A percentile compares a stretch with the other conserved stretches of the same genome.
phyloP scores from a whole-genome alignment of 306 rosid genomes.

The Glycine soja region DNA sequence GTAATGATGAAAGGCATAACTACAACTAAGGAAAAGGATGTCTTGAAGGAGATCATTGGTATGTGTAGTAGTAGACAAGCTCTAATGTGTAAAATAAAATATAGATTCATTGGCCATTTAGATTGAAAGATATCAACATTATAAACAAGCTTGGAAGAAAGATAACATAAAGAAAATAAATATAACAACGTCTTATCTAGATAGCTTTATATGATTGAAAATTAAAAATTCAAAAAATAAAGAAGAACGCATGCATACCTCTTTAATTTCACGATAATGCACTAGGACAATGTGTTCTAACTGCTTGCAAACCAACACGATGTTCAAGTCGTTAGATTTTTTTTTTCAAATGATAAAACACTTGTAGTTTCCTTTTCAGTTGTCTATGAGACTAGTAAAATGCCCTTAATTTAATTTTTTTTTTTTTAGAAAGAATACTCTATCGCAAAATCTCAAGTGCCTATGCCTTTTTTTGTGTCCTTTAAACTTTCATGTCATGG shows the following conservation, averaged over 20 bases:
- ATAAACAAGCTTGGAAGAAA: no score
- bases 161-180: no score
- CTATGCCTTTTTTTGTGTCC: neutral
- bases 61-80: neutral
- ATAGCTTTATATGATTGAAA: no score
- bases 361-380: slow-evolving; percentile 5
- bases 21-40: slow-evolving; percentile 70
- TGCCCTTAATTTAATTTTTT: slow-evolving; percentile 3
- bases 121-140: slow-evolving; percentile 52
- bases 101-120: slow-evolving; percentile 66
- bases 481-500: slow-evolving; percentile 11
- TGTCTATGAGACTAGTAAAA: neutral
- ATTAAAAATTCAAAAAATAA: no score
- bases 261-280: no score
- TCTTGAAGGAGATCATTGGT: slow-evolving; percentile 83
- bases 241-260: no score
- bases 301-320: no score
- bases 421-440: slow-evolving; percentile 3
- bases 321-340: no score
- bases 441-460: neutral
- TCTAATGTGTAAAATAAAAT: slow-evolving; percentile 17
- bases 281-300: no score
- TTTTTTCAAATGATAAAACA: no score
- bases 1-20: slow-evolving; percentile 73
- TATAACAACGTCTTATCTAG: no score